A percentile compares a stretch with the other conserved stretches of the same genome.
Evolutionary conservation across 169 alveolate species (phyloP).

Genomic region (Babesia bigemina): DNA sequence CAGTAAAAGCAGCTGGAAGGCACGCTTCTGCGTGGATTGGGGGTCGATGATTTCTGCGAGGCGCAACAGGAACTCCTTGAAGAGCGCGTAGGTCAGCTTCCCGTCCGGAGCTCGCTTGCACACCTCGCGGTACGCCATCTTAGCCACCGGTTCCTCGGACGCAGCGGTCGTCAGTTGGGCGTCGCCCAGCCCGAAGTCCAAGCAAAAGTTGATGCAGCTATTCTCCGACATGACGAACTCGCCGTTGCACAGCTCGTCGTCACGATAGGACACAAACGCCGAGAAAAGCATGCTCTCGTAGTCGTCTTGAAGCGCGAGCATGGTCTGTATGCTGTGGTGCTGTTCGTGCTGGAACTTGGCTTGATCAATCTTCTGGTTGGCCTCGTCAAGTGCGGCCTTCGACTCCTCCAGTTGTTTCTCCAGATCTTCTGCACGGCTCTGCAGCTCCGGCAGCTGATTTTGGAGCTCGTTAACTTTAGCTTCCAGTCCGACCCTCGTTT

Average conservation of each 20-base stretch:
- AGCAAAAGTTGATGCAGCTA: slow-evolving; percentile 42
- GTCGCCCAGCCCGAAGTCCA: slow-evolving; percentile 60
- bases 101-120: slow-evolving; percentile 22
- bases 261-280: slow-evolving; percentile 35
- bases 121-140: slow-evolving; percentile 36
- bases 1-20: slow-evolving; percentile 55
- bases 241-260: slow-evolving; percentile 38
- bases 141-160: slow-evolving; percentile 46
- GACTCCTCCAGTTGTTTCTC: slow-evolving; percentile 10
- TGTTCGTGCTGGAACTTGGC: slow-evolving; percentile 3
- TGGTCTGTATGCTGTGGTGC: slow-evolving; percentile 18
- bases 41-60: slow-evolving; percentile 49
- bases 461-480: slow-evolving; percentile 8
- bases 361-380: slow-evolving; percentile 12
- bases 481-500: slow-evolving; percentile 5
- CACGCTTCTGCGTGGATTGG: slow-evolving; percentile 50
- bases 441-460: not conserved
- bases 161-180: slow-evolving; percentile 9
- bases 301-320: slow-evolving; percentile 44
- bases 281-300: slow-evolving; percentile 56
- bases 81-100: slow-evolving; percentile 36
- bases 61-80: slow-evolving; percentile 59
- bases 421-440: not conserved
- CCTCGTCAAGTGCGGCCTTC: not conserved
- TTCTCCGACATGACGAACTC: slow-evolving; percentile 63